These are phyloP conservation scores for Aphelidium insulamus DNA, from an alignment of 371 early-diverging fungal species.

Conservation along the genomic window DNA sequence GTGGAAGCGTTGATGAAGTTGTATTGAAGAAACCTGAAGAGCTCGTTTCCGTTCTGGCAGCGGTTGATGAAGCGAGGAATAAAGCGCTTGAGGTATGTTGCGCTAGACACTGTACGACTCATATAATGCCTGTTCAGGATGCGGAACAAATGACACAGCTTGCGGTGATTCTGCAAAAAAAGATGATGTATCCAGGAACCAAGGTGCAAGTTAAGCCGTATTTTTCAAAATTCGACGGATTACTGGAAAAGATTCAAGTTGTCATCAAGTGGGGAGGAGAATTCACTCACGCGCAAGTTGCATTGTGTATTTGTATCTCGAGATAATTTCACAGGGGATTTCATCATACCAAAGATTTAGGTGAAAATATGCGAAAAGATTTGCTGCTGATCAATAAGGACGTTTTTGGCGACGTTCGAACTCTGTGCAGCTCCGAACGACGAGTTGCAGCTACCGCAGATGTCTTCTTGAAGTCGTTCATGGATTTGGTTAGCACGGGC, in stretches of 20 bases:
- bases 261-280: constrained; percentile 95
- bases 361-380: constrained; percentile 77
- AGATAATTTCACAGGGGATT: no score
- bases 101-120: no score
- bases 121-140: no score
- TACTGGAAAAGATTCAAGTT: constrained; percentile 52
- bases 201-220: constrained; percentile 80
- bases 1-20: constrained; percentile 45
- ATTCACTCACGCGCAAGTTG: constrained; percentile 92
- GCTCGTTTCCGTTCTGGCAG: constrained; percentile 34
- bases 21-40: constrained; percentile 53
- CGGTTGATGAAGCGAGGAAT: constrained; percentile 32
- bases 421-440: constrained; percentile 66
- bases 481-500: constrained; percentile 16
- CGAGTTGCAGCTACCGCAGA: constrained; percentile 75
- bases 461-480: constrained; percentile 51
- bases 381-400: constrained; percentile 60
- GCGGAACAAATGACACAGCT: constrained; percentile 29
- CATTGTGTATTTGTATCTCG: no score
- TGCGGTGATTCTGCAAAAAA: constrained; percentile 48
- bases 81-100: constrained; percentile 1
- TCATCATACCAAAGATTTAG: constrained; percentile 76
- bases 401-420: constrained; percentile 63
- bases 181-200: constrained; percentile 60
- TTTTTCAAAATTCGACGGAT: constrained; percentile 27